Evolutionary conservation across 2,329 filamentous ascomycete species (phyloP).

Genomic region (Ploettnerulaceae sp.): DNA sequence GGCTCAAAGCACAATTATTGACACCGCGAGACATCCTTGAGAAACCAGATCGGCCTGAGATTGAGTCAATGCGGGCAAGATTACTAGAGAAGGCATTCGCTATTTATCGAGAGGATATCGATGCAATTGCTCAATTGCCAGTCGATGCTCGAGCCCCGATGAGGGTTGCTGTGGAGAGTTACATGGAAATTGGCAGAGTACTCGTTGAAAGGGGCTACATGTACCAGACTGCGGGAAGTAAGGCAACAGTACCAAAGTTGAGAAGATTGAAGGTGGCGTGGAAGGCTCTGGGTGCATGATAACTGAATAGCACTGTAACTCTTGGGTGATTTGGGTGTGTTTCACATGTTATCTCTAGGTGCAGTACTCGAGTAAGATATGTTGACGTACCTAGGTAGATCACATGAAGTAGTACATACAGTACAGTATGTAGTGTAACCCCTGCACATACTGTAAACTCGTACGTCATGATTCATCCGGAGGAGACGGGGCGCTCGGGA

Average conservation of each 20-base stretch:
- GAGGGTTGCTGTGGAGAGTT: constrained; percentile 66
- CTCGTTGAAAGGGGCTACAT: constrained; percentile 40
- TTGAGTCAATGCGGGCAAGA: constrained; percentile 47
- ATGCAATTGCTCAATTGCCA: constrained; percentile 58
- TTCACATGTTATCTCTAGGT: neutral
- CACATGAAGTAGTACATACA: too few relatives aligned
- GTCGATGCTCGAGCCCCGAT: constrained; percentile 56
- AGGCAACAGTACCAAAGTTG: constrained; percentile 41
- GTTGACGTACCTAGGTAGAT: neutral
- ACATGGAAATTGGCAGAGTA: constrained; percentile 70
- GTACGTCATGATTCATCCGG: constrained; percentile 17
- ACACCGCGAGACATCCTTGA: constrained; percentile 50
- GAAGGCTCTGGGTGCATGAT: constrained; percentile 42
- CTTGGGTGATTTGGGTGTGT: too few relatives aligned
- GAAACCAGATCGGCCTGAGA: constrained; percentile 41
- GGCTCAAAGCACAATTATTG: constrained; percentile 55
- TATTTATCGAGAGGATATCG: constrained; percentile 51
- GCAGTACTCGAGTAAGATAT: neutral
- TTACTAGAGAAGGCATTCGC: constrained; percentile 57
- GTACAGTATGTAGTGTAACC: neutral
- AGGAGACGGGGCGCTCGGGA: constrained; percentile 8
- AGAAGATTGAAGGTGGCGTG: constrained; percentile 53
- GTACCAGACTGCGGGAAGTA: constrained; percentile 40
- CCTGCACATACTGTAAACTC: neutral
- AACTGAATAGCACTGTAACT: constrained; percentile 2